Base-by-base conservation (phyloP, 2,329 filamentous ascomycete species). In the Polychaeton citri region DNA sequence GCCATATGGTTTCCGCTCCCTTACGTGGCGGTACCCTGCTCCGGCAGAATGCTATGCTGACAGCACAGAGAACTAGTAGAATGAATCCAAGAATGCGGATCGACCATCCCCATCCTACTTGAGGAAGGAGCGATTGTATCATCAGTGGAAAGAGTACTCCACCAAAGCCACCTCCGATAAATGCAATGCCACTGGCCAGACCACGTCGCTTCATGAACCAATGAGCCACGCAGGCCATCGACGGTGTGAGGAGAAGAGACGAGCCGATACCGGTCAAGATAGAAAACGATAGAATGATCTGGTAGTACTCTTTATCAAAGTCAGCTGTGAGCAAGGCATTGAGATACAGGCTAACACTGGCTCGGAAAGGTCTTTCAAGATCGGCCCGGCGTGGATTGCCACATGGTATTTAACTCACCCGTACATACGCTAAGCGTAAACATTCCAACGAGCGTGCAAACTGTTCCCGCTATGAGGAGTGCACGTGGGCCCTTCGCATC, bases 251-350 rank as follows among this genome's bases (percentile, higher is more conserved):
- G 36, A 71, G 55, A 18, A 63, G 52, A 12, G 59, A 59, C 4
- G 65, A 58, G 0, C 68, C 68, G 32, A 68, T 58, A 28, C 66
- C 60, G 13, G 65, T 66, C 46, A 66, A 71, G 3, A 72, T 50
- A 6, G 63, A 64, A 40, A 73, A 69, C 0, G 66, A 59, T 5
- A 73, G 63, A 32, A 71, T 49, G 44, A 71, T 65, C 19, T 71
- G 68, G 42, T 65, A 72, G 48, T 70, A 72, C 38, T 68, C 43
- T n/a, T n/a, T n/a, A 20, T 17, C 5, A 6, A 31, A 16, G n/a
- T n/a, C n/a, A n/a, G n/a, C n/a, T n/a, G n/a, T n/a, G n/a, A n/a
- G n/a, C n/a, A n/a, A n/a, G n/a, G n/a, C n/a, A n/a, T n/a, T n/a
- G n/a, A n/a, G n/a, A n/a, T n/a, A n/a, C n/a, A n/a, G n/a, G n/a